phyloP scores from a whole-genome alignment of 306 rosid genomes.

The Trichosanthes truncata region DNA sequence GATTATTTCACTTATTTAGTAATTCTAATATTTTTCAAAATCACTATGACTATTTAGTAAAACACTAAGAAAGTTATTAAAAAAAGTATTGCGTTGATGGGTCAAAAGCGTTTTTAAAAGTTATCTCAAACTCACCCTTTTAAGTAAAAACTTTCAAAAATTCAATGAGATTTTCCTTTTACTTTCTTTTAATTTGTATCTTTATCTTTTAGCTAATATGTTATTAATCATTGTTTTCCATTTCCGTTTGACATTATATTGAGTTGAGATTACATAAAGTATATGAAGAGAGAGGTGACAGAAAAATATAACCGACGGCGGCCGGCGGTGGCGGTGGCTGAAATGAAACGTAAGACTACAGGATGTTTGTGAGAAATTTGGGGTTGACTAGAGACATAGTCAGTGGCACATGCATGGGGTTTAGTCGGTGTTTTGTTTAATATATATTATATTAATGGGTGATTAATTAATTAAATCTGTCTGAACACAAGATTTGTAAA shows the following conservation, averaged over 20 bases:
- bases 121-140: not conserved
- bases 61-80: too few relatives aligned
- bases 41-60: too few relatives aligned
- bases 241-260: not conserved
- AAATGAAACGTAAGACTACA: not conserved
- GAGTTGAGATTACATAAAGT: not conserved
- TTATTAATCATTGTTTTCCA: not conserved
- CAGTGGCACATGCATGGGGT: slow-evolving; percentile 5
- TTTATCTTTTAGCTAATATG: not conserved
- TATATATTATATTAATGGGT: not conserved
- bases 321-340: not conserved
- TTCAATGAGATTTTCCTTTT: not conserved
- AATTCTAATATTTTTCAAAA: too few relatives aligned
- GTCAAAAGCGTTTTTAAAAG: not conserved
- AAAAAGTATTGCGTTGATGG: too few relatives aligned
- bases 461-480: not conserved
- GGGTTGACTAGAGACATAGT: not conserved
- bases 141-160: too few relatives aligned
- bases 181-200: not conserved
- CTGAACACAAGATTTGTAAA: not conserved
- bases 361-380: not conserved
- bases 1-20: not conserved
- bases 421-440: slow-evolving; percentile 10
- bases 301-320: not conserved
- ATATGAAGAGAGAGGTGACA: not conserved